Evolutionary conservation across 176 grass and related monocot species (phyloP), one percentile per base, ranked within the genome.

Genomic region (barley (Hordeum vulgare)): DNA sequence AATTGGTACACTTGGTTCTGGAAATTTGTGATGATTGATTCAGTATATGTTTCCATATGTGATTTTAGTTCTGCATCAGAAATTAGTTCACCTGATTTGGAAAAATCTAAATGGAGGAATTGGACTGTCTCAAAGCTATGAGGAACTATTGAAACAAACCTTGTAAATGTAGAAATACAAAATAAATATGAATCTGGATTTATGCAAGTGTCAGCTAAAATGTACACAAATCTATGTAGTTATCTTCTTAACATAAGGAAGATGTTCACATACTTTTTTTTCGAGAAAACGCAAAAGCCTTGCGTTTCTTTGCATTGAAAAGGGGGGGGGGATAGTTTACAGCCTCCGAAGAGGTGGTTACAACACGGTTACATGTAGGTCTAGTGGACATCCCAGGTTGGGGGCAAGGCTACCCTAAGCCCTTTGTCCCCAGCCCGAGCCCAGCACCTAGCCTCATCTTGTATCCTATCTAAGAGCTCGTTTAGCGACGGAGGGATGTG

Each of bases 61-160:
- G 2, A 17, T 53, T 53, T 81, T 40, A 76, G 44, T 69, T 85
- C 49, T 47, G 5, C 11, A 24, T 81, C 56, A 76, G 39, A 69
- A 81, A 67, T 36, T 71, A 63, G 20, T 82, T 58, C 78, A 76
- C 41, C 61, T 66, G 37, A 85, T 85, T 69, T 81, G 77, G 37
- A 41, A 40, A 40, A 85, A 71, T 81, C 18, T 53, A 71, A 71
- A 67, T 71, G 27, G 41, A 64, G 18, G 40, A 44, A 60, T 67
- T 40, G 34, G 29, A 81, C 45, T 71, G 28, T 62, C 39, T 75
- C 40, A 77, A 63, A 26, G 31, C 40, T 81, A 70, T 6, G 45
- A 13, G 77, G 20, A 66, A 66, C 28, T 14, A 44, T 27, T 65
- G 25, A 79, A 47, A 45, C 70, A 65, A 65, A 45, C 61, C 40